Evolutionary conservation across 495 filamentous ascomycete genomes (phyloP).

Genomic region (Pyrenopolyporus hunteri): DNA sequence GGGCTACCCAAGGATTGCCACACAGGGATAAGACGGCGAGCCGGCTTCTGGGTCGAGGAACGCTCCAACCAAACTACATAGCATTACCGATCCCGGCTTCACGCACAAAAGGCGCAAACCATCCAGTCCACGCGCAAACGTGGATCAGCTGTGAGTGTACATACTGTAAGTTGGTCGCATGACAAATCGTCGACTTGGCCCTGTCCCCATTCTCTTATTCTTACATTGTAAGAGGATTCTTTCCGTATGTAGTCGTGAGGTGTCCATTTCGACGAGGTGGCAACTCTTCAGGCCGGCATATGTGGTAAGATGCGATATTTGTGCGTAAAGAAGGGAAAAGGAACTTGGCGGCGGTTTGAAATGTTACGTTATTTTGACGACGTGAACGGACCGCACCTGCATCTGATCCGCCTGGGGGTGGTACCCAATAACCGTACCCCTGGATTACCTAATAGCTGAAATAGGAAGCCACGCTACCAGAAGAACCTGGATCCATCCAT

Average conservation of each 20-base stretch:
- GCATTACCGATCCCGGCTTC: constrained; percentile 7
- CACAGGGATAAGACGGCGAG: constrained; percentile 7
- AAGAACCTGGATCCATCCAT: no score
- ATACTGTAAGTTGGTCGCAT: constrained; percentile 31
- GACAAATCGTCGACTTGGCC: background rate
- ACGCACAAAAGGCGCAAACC: constrained; percentile 38
- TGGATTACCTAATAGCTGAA: constrained; percentile 19
- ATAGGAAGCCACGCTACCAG: constrained; percentile 5
- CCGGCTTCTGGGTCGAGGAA: constrained; percentile 17
- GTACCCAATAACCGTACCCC: background rate
- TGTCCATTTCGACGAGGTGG: constrained; percentile 10
- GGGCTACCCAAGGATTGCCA: constrained; percentile 14
- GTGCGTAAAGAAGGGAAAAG: constrained; percentile 18
- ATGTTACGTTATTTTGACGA: constrained; percentile 31
- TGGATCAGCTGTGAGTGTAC: constrained; percentile 14
- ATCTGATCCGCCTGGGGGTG: background rate
- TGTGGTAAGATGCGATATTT: constrained; percentile 28
- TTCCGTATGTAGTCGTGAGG: constrained; percentile 14
- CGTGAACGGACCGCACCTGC: background rate
- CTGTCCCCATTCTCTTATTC: constrained; percentile 13
- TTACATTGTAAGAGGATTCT: constrained; percentile 17
- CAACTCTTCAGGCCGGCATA: no score
- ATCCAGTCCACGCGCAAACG: constrained; percentile 2
- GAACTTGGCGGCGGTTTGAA: constrained; percentile 1
- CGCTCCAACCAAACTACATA: constrained; percentile 2